phyloP scores from a whole-genome alignment of 2,329 filamentous ascomycete genomes.

The Fusarium armeniacum region DNA sequence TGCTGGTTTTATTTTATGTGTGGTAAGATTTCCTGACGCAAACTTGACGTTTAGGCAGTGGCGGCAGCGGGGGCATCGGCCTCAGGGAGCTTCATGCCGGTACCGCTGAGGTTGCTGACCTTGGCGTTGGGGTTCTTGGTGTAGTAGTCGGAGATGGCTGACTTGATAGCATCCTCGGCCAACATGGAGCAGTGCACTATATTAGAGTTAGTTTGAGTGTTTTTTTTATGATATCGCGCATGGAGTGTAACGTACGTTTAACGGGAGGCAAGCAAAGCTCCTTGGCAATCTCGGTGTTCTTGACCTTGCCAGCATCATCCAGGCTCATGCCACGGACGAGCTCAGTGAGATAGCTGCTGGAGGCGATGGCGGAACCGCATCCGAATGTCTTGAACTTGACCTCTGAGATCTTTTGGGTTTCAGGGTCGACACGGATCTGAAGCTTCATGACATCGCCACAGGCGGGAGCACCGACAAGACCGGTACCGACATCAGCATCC shows the following conservation, averaged over 20 bases:
- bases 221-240: slow-evolving; percentile 21
- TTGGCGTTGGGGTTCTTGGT: slow-evolving; percentile 85
- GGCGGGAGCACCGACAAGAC: slow-evolving; percentile 88
- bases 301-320: slow-evolving; percentile 91
- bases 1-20: slow-evolving; percentile 13
- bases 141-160: slow-evolving; percentile 90
- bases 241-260: slow-evolving; percentile 73
- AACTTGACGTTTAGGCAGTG: slow-evolving; percentile 44
- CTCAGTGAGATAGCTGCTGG: slow-evolving; percentile 93
- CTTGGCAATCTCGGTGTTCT: slow-evolving; percentile 98
- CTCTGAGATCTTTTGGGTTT: slow-evolving; percentile 89
- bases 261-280: slow-evolving; percentile 91
- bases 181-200: slow-evolving; percentile 92
- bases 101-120: slow-evolving; percentile 82
- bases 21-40: slow-evolving; percentile 14
- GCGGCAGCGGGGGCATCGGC: slow-evolving; percentile 59
- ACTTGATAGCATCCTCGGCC: slow-evolving; percentile 92
- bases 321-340: slow-evolving; percentile 94
- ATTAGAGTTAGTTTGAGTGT: slow-evolving; percentile 47
- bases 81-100: slow-evolving; percentile 75
- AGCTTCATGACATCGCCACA: slow-evolving; percentile 92
- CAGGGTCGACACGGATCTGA: slow-evolving; percentile 86
- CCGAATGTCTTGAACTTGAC: slow-evolving; percentile 99
- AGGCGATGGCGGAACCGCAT: slow-evolving; percentile 94
- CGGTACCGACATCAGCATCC: slow-evolving; percentile 87